phyloP scores from a whole-genome alignment of 257 asterid genomes.

The Rehmannia glutinosa region DNA sequence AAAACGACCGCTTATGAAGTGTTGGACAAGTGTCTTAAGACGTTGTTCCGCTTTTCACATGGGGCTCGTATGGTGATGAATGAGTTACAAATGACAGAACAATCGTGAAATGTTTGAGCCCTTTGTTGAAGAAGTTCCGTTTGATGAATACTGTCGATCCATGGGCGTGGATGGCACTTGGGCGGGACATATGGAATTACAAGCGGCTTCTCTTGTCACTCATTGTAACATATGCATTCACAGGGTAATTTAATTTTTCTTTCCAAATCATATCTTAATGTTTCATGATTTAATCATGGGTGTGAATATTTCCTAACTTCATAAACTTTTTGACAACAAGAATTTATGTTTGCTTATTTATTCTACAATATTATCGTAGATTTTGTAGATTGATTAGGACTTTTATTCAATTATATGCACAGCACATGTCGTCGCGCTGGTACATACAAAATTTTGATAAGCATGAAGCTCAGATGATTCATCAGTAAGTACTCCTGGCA shows the following conservation, averaged over 20 bases:
- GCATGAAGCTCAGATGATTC: constrained; percentile 69
- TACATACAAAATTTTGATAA: constrained; percentile 66
- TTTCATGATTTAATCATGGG: neutral
- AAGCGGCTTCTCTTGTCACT: constrained; percentile 92
- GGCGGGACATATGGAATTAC: constrained; percentile 96
- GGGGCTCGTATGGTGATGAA: constrained; percentile 9
- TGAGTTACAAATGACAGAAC: constrained; percentile 45
- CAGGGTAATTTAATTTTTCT: constrained; percentile 39
- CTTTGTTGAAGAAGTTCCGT: constrained; percentile 90
- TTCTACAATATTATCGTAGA: constrained; percentile 4
- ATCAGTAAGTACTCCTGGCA: constrained; percentile 60
- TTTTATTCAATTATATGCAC: constrained; percentile 25
- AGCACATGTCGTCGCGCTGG: constrained; percentile 87
- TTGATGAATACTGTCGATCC: constrained; percentile 69
- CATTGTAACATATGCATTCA: constrained; percentile 85
- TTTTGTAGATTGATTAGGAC: constrained; percentile 7
- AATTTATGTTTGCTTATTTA: neutral
- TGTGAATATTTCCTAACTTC: neutral
- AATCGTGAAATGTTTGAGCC: constrained; percentile 93
- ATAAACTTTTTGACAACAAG: neutral
- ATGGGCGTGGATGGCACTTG: constrained; percentile 92
- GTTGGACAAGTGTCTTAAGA: constrained; percentile 10
- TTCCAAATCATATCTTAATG: neutral
- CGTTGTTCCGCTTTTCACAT: constrained; percentile 6
- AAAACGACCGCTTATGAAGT: neutral